A percentile compares a stretch with the other conserved stretches of the same genome.
These are phyloP conservation scores for Monosporascus sp. DNA, from an alignment of 2,329 filamentous ascomycete species.

Conservation along the genomic window DNA sequence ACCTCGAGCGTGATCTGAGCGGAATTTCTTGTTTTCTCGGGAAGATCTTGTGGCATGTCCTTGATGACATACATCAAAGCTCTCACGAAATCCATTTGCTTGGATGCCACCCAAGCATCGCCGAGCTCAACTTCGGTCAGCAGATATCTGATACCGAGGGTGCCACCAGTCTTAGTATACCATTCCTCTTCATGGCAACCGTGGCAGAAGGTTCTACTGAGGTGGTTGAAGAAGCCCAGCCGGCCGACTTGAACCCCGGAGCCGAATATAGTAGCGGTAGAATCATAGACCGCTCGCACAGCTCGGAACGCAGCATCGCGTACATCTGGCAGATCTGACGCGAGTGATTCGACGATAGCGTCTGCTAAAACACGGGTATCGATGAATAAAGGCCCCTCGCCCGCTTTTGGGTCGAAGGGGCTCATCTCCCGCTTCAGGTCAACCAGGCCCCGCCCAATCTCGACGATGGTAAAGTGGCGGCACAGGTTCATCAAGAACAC, in stretches of 20 bases:
- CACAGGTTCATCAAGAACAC: constrained; percentile 75
- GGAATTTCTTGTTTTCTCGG: constrained; percentile 78
- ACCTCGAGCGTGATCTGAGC: constrained; percentile 80
- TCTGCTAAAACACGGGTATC: constrained; percentile 86
- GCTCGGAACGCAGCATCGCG: constrained; percentile 78
- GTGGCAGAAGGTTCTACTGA: constrained; percentile 83
- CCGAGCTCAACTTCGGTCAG: constrained; percentile 81
- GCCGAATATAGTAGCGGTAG: constrained; percentile 75
- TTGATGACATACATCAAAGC: constrained; percentile 98
- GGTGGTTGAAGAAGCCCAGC: constrained; percentile 77
- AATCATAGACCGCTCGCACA: constrained; percentile 72
- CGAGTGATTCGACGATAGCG: constrained; percentile 82
- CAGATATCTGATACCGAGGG: constrained; percentile 81
- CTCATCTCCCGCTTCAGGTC: constrained; percentile 71
- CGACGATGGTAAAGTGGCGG: constrained; percentile 84
- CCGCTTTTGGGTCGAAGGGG: constrained; percentile 77
- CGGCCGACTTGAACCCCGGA: constrained; percentile 65
- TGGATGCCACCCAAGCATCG: constrained; percentile 74
- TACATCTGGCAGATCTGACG: constrained; percentile 76
- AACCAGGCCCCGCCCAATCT: constrained; percentile 80
- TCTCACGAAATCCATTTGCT: constrained; percentile 82
- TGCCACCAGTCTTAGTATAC: constrained; percentile 95
- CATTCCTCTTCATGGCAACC: constrained; percentile 97
- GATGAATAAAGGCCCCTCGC: constrained; percentile 81
- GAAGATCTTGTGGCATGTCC: constrained; percentile 91